These are phyloP conservation scores for Fusarium redolens DNA, from an alignment of 2,329 filamentous ascomycete species.

Conservation along the genomic window DNA sequence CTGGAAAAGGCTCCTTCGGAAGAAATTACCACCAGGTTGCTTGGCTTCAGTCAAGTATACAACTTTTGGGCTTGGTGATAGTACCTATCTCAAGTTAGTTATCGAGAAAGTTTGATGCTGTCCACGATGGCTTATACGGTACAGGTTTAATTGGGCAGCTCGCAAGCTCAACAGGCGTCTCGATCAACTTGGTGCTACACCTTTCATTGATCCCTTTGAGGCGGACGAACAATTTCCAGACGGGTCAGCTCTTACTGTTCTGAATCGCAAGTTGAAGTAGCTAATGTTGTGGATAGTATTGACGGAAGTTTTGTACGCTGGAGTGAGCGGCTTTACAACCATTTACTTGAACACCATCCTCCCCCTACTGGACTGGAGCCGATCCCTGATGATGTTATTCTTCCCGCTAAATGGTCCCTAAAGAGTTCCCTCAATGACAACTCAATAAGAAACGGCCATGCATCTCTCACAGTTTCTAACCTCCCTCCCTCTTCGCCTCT, in stretches of 20 bases:
- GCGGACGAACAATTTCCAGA: slow-evolving; percentile 94
- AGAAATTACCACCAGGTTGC: slow-evolving; percentile 78
- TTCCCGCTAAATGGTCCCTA: slow-evolving; percentile 76
- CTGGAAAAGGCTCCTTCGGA: slow-evolving; percentile 86
- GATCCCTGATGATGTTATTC: slow-evolving; percentile 77
- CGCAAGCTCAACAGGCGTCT: slow-evolving; percentile 89
- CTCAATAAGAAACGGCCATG: slow-evolving; percentile 20
- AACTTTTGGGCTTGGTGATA: slow-evolving; percentile 92
- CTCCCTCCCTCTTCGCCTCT: slow-evolving; percentile 54
- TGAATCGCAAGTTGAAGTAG: not conserved
- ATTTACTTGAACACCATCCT: slow-evolving; percentile 75
- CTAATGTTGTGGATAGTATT: slow-evolving; percentile 63
- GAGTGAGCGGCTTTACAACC: slow-evolving; percentile 74
- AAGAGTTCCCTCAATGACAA: slow-evolving; percentile 22
- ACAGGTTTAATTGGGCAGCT: slow-evolving; percentile 90
- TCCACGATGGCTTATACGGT: not conserved
- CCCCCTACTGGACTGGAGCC: slow-evolving; percentile 73
- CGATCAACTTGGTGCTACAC: slow-evolving; percentile 81
- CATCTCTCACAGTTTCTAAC: slow-evolving; percentile 23
- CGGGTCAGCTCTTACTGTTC: slow-evolving; percentile 67
- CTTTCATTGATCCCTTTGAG: slow-evolving; percentile 83
- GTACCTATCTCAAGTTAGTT: slow-evolving; percentile 86
- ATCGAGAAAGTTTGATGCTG: not conserved
- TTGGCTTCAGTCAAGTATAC: slow-evolving; percentile 78
- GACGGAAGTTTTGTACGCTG: slow-evolving; percentile 86